Conservation (phyloP, 208 protist genomes). For the Leishmania tropica region DNA sequence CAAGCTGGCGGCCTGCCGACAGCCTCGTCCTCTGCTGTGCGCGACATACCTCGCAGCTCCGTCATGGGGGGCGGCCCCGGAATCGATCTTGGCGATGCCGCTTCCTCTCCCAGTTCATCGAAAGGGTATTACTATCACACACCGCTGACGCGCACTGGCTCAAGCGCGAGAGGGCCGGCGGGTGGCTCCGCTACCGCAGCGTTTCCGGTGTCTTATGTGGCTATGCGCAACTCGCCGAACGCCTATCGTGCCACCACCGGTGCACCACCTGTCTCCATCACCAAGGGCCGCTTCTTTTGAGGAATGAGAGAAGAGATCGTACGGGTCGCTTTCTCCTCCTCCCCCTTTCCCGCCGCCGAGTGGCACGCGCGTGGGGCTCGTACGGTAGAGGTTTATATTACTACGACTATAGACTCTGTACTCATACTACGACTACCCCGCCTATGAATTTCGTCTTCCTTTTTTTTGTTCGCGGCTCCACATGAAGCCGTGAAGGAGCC, state of each 20-base stretch:
- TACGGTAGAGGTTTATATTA: background rate
- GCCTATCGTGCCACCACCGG: background rate
- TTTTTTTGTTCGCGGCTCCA: background rate
- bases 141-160: background rate
- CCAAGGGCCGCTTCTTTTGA: background rate
- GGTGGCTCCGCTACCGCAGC: background rate
- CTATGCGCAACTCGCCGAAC: background rate
- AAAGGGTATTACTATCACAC: slow-evolving; percentile 9
- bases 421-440: background rate
- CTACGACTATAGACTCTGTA: background rate
- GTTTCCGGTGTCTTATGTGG: background rate
- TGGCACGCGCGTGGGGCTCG: background rate
- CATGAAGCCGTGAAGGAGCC: background rate
- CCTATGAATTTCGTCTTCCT: background rate
- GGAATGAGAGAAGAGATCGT: background rate
- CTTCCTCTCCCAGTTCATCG: background rate
- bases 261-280: background rate
- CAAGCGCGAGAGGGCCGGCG: background rate
- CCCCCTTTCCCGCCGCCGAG: background rate
- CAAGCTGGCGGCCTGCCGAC: background rate
- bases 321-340: background rate
- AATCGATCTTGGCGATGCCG: background rate
- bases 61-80: background rate
- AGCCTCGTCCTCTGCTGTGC: background rate
- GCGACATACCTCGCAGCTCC: background rate